Evolutionary conservation across 2,329 filamentous ascomycete genomes (phyloP).

Genomic region (Penicillium sp.): DNA sequence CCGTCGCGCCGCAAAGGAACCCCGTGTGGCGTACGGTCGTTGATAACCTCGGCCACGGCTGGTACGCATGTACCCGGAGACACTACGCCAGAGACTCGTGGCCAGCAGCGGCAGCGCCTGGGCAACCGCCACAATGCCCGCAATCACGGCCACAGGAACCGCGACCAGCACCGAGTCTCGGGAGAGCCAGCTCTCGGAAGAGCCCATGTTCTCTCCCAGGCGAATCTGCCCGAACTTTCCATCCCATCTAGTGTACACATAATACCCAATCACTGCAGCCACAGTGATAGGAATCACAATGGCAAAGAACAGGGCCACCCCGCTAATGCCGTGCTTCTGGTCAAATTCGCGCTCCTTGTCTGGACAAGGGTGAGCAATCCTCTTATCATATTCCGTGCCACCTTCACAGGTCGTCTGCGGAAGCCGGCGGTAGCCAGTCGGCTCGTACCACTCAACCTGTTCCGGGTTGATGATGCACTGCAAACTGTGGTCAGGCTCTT

Average conservation of each 20-base stretch:
- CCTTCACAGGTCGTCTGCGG: constrained; percentile 81
- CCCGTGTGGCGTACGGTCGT: constrained; percentile 76
- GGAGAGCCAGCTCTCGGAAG: constrained; percentile 49
- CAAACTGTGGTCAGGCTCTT: constrained; percentile 55
- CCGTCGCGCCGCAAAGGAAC: constrained; percentile 78
- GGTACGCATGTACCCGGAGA: constrained; percentile 46
- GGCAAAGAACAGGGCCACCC: constrained; percentile 75
- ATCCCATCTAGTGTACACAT: constrained; percentile 76
- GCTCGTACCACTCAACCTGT: constrained; percentile 70
- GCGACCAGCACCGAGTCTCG: constrained; percentile 70
- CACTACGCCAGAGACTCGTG: constrained; percentile 65
- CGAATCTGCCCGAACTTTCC: constrained; percentile 88
- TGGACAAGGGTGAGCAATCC: constrained; percentile 59
- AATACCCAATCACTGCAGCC: constrained; percentile 72
- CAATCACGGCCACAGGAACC: constrained; percentile 73
- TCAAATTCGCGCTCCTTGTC: constrained; percentile 78
- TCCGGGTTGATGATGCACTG: constrained; percentile 60
- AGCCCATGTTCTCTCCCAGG: constrained; percentile 60
- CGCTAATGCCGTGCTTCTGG: constrained; percentile 64
- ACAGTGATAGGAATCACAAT: constrained; percentile 67
- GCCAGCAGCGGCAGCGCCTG: constrained; percentile 67
- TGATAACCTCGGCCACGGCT: constrained; percentile 45
- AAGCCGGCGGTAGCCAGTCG: constrained; percentile 82
- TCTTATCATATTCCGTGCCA: constrained; percentile 68
- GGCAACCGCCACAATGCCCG: constrained; percentile 70